These are phyloP conservation scores for Amborella trichopoda DNA, from an alignment of 164 flowering plant genomes.

Conservation along the genomic window DNA sequence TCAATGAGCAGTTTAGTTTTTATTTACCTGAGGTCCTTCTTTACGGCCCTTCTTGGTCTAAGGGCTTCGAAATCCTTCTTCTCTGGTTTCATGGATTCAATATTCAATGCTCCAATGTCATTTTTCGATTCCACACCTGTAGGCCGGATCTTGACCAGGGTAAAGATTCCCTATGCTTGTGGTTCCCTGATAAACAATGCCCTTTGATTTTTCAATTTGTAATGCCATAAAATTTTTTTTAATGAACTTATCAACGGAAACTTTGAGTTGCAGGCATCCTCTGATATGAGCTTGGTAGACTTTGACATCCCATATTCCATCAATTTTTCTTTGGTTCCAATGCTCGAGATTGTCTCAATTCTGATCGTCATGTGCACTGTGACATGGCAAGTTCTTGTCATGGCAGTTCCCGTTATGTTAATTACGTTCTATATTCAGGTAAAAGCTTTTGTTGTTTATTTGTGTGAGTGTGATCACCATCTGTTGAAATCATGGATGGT, in stretches of 20 bases:
- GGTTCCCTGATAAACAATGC: slow-evolving; percentile 20
- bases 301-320: slow-evolving; percentile 56
- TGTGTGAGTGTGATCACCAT: no score
- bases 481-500: no score
- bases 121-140: slow-evolving; percentile 89
- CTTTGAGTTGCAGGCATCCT: slow-evolving; percentile 63
- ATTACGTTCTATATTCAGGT: slow-evolving; percentile 64
- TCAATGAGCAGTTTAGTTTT: slow-evolving; percentile 42
- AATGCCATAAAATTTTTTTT: background rate
- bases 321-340: slow-evolving; percentile 25
- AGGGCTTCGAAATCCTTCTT: slow-evolving; percentile 71
- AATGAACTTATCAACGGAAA: background rate
- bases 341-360: slow-evolving; percentile 25
- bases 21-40: slow-evolving; percentile 37
- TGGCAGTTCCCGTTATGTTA: slow-evolving; percentile 33
- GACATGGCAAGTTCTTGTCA: slow-evolving; percentile 83
- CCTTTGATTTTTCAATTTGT: background rate
- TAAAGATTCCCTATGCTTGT: no score
- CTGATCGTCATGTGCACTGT: slow-evolving; percentile 56
- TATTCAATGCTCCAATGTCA: slow-evolving; percentile 88
- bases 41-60: slow-evolving; percentile 49
- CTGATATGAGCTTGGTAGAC: slow-evolving; percentile 70
- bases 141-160: slow-evolving; percentile 77
- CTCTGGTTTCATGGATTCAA: slow-evolving; percentile 38
- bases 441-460: no score